Base-by-base conservation (phyloP, 2,329 filamentous ascomycete species). In the Aspergillus sp. region DNA sequence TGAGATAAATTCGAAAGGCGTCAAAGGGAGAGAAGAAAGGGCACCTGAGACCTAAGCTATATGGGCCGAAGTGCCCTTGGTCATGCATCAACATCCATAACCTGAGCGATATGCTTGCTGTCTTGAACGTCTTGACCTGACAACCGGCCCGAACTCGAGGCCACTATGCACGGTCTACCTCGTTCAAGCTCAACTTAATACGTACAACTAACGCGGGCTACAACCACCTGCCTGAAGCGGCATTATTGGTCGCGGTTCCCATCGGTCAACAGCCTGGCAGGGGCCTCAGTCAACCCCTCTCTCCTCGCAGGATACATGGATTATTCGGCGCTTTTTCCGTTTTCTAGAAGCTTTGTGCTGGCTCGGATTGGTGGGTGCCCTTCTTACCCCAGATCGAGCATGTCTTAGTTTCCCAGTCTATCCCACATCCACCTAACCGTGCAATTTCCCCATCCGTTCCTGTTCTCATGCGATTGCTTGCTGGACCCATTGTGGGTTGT, bases 361-460 rank as follows among this genome's bases (percentile, higher is more conserved):
- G 30, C 36, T 35, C 35, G 34, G 29, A 35, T 35, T 40, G 41
- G 34, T 30, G 27, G 37, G 11, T 35, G 35, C 30, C 26, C 32
- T 28, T 43, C 36, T 48, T 55, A 55, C 51, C 51, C 51, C 51
- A 53, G 51, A 49, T 53, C 48, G 32, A 33, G 32, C 8, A 13
- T 8, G 11, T 26, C 22, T 24, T 14, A n/a, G 13, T 26, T 14
- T 13, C 8, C 11, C 13, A 12, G 12, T 11, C 25, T 26, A 13
- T 4, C 13, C 25, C 25, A n/a, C 12, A 26, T 7, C 8, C 3
- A 12, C 13, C 25, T n/a, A 14, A 13, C 7, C 25, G 11, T 13
- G 25, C 11, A 7, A 14, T 11, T n/a, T n/a, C n/a, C n/a, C n/a
- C n/a, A n/a, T n/a, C n/a, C n/a, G n/a, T 26, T 26, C 7, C 10